Conservation (phyloP, 1,139 yeast genomes). For the Hyphopichia fennica region DNA sequence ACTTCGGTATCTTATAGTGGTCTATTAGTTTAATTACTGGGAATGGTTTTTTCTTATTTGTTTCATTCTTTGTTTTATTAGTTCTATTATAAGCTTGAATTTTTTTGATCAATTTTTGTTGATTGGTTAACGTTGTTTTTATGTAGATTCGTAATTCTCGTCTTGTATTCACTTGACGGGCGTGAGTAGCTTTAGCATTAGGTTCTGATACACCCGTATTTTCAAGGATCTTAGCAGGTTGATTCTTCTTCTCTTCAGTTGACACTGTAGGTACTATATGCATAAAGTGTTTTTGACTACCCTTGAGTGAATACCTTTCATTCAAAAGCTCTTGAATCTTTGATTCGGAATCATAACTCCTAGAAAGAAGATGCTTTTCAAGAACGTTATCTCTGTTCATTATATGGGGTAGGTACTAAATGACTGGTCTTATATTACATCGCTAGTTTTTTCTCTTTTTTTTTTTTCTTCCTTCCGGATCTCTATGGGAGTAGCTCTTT, state of each 20-base stretch:
- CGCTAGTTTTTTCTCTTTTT: no score
- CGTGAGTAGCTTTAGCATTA: slow-evolving; percentile 11
- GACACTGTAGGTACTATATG: slow-evolving; percentile 43
- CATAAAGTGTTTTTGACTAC: slow-evolving; percentile 61
- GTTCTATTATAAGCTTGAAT: slow-evolving; percentile 28
- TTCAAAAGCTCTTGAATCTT: slow-evolving; percentile 51
- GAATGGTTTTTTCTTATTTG: slow-evolving; percentile 15
- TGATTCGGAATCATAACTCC: slow-evolving; percentile 46
- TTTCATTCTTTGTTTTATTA: slow-evolving; percentile 9
- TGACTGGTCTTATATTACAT: no score
- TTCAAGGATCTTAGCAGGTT: slow-evolving; percentile 14
- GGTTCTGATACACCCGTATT: slow-evolving; percentile 8
- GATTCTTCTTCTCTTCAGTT: slow-evolving; percentile 12
- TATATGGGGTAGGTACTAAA: not conserved
- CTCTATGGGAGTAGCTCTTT: no score
- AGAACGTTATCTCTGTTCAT: slow-evolving; percentile 41
- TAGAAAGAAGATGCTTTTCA: slow-evolving; percentile 54
- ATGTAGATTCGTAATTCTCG: slow-evolving; percentile 47
- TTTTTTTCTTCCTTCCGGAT: no score
- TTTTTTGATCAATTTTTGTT: slow-evolving; percentile 34
- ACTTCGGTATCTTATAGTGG: slow-evolving; percentile 46
- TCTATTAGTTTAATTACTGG: slow-evolving; percentile 28
- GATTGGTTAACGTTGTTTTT: slow-evolving; percentile 33
- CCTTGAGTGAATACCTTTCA: slow-evolving; percentile 55
- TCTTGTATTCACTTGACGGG: slow-evolving; percentile 36